Evolutionary conservation across 371 early-diverging fungal genomes (phyloP).

Genomic region (Chytridium lagenaria): DNA sequence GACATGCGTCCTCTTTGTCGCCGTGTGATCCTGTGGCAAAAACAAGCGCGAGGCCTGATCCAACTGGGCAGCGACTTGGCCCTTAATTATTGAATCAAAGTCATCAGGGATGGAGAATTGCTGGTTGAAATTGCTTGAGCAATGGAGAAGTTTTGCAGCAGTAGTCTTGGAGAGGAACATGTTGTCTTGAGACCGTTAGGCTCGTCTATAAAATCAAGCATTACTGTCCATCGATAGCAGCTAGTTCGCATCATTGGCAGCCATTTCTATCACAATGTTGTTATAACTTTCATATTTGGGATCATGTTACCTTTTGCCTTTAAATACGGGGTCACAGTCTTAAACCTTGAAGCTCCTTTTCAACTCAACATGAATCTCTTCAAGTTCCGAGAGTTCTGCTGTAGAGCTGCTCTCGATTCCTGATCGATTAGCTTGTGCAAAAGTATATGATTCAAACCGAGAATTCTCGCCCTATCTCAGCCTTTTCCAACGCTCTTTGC

Average conservation of each 20-base stretch:
- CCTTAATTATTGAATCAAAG: slow-evolving; percentile 5
- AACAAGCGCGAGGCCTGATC: not conserved
- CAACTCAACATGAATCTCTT: no score
- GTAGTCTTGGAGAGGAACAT: slow-evolving; percentile 87
- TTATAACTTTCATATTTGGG: not conserved
- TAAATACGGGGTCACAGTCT: slow-evolving; percentile 80
- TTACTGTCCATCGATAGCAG: slow-evolving; percentile 89
- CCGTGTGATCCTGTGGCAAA: slow-evolving; percentile 4
- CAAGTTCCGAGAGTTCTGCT: slow-evolving; percentile 59
- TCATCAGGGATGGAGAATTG: slow-evolving; percentile 82
- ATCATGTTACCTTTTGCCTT: slow-evolving; percentile 66
- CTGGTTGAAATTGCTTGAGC: slow-evolving; percentile 70
- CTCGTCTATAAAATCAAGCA: slow-evolving; percentile 1
- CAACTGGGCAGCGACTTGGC: not conserved
- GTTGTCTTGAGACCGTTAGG: slow-evolving; percentile 65
- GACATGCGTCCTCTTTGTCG: not conserved
- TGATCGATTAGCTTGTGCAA: slow-evolving; percentile 27
- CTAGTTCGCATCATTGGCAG: slow-evolving; percentile 66
- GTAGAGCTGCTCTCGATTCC: slow-evolving; percentile 60
- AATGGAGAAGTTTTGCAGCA: slow-evolving; percentile 77
- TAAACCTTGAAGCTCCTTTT: slow-evolving; percentile 49
- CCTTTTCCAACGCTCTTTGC: slow-evolving; percentile 48
- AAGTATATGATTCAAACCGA: slow-evolving; percentile 51
- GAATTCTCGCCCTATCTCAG: slow-evolving; percentile 59
- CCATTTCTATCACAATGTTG: slow-evolving; percentile 57